These are phyloP conservation scores for Crithidia expoeki DNA, from an alignment of 208 protist genomes.

Conservation along the genomic window DNA sequence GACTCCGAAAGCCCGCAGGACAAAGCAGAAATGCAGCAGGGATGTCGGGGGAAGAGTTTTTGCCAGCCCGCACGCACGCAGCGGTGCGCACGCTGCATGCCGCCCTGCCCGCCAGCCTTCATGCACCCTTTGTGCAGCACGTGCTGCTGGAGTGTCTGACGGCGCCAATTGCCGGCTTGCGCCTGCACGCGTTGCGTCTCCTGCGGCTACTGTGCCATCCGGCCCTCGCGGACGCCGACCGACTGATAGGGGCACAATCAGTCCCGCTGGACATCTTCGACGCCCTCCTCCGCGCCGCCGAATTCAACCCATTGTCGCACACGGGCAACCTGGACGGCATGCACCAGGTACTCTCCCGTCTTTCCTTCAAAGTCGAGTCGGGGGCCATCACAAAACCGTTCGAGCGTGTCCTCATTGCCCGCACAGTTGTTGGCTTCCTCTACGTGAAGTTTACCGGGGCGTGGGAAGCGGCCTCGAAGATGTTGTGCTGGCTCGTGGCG, in stretches of 20 bases:
- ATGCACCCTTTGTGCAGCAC: conserved; percentile 52
- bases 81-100: conserved; percentile 45
- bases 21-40: conserved; percentile 1
- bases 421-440: conserved; percentile 80
- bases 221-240: conserved; percentile 18
- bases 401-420: conserved; percentile 63
- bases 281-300: conserved; percentile 54
- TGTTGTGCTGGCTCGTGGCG: conserved; percentile 63
- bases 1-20: conserved; percentile 22
- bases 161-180: conserved; percentile 63
- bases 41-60: conserved; percentile 4
- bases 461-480: conserved; percentile 66
- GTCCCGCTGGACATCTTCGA: conserved; percentile 29
- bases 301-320: conserved; percentile 74
- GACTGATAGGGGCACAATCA: conserved; percentile 22
- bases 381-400: conserved; percentile 59
- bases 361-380: conserved; percentile 65
- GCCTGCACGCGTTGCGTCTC: conserved; percentile 69
- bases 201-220: conserved; percentile 66
- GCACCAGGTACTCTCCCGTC: conserved; percentile 58
- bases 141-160: conserved; percentile 78
- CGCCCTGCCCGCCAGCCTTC: conserved; percentile 41
- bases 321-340: conserved; percentile 72
- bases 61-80: conserved; percentile 19
- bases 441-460: conserved; percentile 82